Base-by-base conservation (phyloP, 352 stramenopile species). In the Phytophthora pini region DNA sequence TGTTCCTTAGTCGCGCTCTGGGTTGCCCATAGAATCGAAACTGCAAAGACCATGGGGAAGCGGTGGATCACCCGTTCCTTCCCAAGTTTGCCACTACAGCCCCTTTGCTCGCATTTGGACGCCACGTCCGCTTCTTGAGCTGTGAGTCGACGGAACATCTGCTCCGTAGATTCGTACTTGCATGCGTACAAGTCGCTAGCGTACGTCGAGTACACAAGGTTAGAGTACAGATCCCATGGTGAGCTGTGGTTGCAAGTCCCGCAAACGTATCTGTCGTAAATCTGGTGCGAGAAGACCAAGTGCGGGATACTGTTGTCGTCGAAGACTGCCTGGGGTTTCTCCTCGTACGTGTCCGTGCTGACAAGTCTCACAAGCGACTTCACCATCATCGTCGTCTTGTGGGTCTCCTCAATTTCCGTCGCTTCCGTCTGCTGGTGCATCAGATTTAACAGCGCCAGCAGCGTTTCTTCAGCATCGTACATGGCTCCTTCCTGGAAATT, bases 401-500 rank as follows among this genome's bases (percentile, higher is more conserved):
- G 77, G 7, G 79, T 90, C 55, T 93, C 84, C 13, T 80, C 71
- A 52, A 92, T 82, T 48, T 93, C 79, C 3, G 82, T 93, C 17
- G 76, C 66, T 17, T 88, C 79, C 8, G 87, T 93, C 60, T 93
- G 84, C 70, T 95, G 87, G 52, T 95, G 87, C 87, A 95, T 95
- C 50, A 95, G 71, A 51, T 95, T 92, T 6, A 95, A 61, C 52
- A 95, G 44, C 40, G 87, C 84, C n/a, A 95, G 70, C 26, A 95
- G 73, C 49, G 87, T 95, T 54, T 95, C 87, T 47, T 95, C 87
- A 0, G 87, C 87, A 60, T 95, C 87, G 65, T 93, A 93, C 87
- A 95, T 95, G n/a, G 84, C 85, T 26, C 87, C 87, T 74, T 93
- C 85, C 56, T 92, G 80, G 47, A 95, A 95, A 54, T 92, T 92